Conservation (phyloP, 345 rosid species). For the Odontarrhena argentea region DNA sequence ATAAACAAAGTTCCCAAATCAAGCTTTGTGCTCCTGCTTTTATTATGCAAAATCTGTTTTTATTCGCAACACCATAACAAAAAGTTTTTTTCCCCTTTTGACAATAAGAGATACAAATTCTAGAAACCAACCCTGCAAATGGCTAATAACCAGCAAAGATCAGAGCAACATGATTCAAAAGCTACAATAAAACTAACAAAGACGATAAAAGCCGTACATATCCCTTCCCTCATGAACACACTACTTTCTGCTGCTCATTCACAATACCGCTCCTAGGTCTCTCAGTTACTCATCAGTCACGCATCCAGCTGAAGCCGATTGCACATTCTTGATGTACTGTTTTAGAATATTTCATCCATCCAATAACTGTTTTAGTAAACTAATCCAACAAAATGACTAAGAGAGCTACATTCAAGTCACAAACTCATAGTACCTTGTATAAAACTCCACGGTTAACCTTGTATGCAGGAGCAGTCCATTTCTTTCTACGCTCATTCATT, state of each 20-base stretch:
- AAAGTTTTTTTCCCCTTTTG: not conserved
- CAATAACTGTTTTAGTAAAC: slow-evolving; percentile 2
- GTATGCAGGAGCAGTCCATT: slow-evolving; percentile 76
- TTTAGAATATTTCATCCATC: not conserved
- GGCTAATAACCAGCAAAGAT: not conserved
- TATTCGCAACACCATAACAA: not conserved
- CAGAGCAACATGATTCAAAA: not conserved
- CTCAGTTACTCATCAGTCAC: slow-evolving; percentile 78
- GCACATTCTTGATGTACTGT: slow-evolving; percentile 94
- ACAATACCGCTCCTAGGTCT: slow-evolving; percentile 35
- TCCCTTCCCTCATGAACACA: slow-evolving; percentile 52
- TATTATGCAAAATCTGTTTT: not conserved
- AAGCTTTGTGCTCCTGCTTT: no score
- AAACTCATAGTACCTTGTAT: slow-evolving; percentile 59
- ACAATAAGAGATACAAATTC: slow-evolving; percentile 9
- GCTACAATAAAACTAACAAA: slow-evolving; percentile 47
- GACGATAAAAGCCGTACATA: slow-evolving; percentile 69
- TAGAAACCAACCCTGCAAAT: slow-evolving; percentile 4
- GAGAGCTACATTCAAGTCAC: not conserved
- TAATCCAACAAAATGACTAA: slow-evolving; percentile 23
- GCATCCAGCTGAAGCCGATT: slow-evolving; percentile 83
- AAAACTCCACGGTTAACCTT: slow-evolving; percentile 74
- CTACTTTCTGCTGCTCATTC: slow-evolving; percentile 61
- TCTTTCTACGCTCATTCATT: slow-evolving; percentile 68
- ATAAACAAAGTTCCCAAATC: no score